Percentiles rank a stretch among this genome's conserved stretches.
These are phyloP conservation scores for Platanthera zijinensis DNA, from an alignment of 106 monocot genomes.

Conservation along the genomic window DNA sequence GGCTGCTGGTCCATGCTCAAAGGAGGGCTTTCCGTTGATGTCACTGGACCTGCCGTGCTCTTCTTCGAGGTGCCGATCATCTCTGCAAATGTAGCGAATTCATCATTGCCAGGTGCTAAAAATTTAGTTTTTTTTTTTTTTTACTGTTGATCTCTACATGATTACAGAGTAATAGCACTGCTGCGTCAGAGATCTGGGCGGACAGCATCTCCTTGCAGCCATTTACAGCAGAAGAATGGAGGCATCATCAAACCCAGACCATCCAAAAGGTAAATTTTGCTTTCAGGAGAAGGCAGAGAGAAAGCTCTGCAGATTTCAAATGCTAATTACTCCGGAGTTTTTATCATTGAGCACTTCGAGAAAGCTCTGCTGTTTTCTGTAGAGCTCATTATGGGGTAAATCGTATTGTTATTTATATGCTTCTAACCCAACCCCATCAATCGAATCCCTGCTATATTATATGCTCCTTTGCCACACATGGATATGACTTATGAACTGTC, in stretches of 20 bases:
- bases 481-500: no score
- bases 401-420: no score
- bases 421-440: no score
- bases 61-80: slow-evolving; percentile 40
- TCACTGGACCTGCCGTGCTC: slow-evolving; percentile 39
- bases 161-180: slow-evolving; percentile 36
- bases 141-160: neutral
- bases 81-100: neutral
- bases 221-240: slow-evolving; percentile 70
- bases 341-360: no score
- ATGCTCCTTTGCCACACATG: no score
- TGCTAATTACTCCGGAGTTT: no score
- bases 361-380: no score
- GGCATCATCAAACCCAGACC: slow-evolving; percentile 40
- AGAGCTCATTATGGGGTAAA: no score
- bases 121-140: neutral
- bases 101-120: neutral
- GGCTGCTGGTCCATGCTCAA: slow-evolving; percentile 91
- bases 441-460: no score
- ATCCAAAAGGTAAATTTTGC: slow-evolving; percentile 33
- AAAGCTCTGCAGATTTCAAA: no score
- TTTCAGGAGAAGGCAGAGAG: neutral
- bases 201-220: slow-evolving; percentile 85
- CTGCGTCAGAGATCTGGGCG: slow-evolving; percentile 50
- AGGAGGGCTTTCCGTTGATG: slow-evolving; percentile 56